Evolutionary conservation across 345 rosid genomes (phyloP).

Genomic region (Tarenaya hassleriana): DNA sequence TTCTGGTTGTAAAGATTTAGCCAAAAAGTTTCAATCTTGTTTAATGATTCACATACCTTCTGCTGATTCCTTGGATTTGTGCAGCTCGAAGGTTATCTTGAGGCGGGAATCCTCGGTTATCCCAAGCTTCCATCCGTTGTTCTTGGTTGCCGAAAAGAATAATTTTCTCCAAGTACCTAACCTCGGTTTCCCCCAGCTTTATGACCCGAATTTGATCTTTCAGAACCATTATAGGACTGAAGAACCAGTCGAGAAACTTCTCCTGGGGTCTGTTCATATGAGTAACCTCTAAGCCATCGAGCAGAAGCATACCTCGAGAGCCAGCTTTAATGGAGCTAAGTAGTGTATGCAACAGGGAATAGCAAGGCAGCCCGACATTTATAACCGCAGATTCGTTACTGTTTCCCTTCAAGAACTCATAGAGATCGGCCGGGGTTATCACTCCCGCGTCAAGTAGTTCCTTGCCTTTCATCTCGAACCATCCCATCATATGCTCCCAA

Average conservation of each 20-base stretch:
- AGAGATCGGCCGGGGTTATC: conserved; percentile 40
- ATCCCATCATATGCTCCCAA: conserved; percentile 51
- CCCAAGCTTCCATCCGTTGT: conserved; percentile 53
- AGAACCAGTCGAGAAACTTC: conserved; percentile 68
- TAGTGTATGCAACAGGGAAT: conserved; percentile 45
- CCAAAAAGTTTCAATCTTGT: background rate
- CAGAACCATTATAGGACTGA: conserved; percentile 60
- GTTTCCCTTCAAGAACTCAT: conserved; percentile 49
- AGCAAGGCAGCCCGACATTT: conserved; percentile 61
- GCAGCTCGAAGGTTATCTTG: conserved; percentile 61
- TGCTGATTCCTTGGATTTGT: conserved; percentile 67
- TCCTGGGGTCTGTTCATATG: conserved; percentile 65
- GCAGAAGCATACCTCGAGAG: conserved; percentile 50
- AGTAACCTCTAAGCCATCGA: conserved; percentile 56
- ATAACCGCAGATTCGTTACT: conserved; percentile 38
- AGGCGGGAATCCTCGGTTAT: conserved; percentile 39
- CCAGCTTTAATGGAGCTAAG: conserved; percentile 56
- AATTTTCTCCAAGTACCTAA: conserved; percentile 52
- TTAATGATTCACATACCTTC: conserved; percentile 57
- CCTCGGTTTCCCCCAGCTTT: conserved; percentile 51
- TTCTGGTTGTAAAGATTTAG: too few species aligned
- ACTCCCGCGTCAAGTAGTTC: conserved; percentile 52
- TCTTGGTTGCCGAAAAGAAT: conserved; percentile 52
- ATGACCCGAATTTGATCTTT: conserved; percentile 65
- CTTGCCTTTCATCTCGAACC: conserved; percentile 57